Percentiles rank a stretch among this genome's conserved stretches.
phyloP scores from a whole-genome alignment of 23 red algal genomes.

The Cyanidium caldarium region DNA sequence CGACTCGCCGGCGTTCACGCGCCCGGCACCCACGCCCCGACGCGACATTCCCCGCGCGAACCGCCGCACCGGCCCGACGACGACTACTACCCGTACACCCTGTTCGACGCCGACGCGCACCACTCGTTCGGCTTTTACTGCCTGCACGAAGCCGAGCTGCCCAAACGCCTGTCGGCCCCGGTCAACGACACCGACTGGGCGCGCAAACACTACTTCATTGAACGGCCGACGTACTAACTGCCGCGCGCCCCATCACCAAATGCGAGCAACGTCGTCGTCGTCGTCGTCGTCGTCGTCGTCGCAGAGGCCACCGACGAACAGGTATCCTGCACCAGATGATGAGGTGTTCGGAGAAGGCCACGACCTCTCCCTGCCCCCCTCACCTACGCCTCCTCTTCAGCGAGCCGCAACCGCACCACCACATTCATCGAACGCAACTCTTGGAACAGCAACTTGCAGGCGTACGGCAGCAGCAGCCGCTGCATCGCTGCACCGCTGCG shows the following conservation, averaged over 20 bases:
- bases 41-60: no score
- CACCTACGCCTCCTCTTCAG: neutral
- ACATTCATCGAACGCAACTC: conserved; percentile 97
- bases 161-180: neutral
- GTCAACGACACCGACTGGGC: neutral
- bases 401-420: conserved; percentile 41
- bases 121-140: neutral
- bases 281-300: neutral
- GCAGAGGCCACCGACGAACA: neutral
- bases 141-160: neutral
- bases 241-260: neutral
- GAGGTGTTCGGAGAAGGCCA: neutral
- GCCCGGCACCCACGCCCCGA: no score
- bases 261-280: neutral
- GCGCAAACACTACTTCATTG: neutral
- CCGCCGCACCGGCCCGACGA: no score
- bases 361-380: neutral
- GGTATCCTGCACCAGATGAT: neutral
- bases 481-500: conserved; percentile 23
- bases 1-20: no score
- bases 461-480: conserved; percentile 77
- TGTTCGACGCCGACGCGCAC: neutral
- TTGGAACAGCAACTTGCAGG: conserved; percentile 94
- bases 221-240: neutral
- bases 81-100: no score